Conservation (phyloP, 2,329 filamentous ascomycete genomes). For the Pseudogymnoascus sp. region DNA sequence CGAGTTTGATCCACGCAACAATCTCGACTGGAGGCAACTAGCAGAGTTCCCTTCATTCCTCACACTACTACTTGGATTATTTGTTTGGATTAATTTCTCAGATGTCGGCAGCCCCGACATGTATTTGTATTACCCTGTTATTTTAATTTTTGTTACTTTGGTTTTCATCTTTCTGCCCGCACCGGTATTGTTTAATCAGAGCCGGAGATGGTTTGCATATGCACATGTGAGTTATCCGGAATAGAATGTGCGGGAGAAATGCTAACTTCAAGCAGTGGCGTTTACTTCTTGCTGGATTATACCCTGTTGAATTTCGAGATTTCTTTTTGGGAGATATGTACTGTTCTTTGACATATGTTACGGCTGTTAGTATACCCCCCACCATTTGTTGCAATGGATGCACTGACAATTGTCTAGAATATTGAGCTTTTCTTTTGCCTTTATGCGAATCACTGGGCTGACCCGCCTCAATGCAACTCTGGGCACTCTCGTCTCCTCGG, state of each 20-base stretch:
- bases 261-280: conserved; percentile 58
- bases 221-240: conserved; percentile 59
- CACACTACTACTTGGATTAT: conserved; percentile 67
- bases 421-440: conserved; percentile 91
- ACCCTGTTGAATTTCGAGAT: conserved; percentile 92
- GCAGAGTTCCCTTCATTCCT: conserved; percentile 82
- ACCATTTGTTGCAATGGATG: neutral
- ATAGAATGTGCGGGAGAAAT: neutral
- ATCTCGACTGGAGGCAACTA: conserved; percentile 83
- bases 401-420: conserved; percentile 49
- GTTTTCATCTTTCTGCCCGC: conserved; percentile 69
- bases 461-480: conserved; percentile 75
- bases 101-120: conserved; percentile 56
- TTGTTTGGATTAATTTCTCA: conserved; percentile 85
- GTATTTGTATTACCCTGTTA: conserved; percentile 79
- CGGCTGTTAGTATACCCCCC: conserved; percentile 55
- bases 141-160: conserved; percentile 64
- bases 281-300: conserved; percentile 74
- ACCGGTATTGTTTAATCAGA: conserved; percentile 65
- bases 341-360: conserved; percentile 86
- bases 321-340: conserved; percentile 98
- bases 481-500: conserved; percentile 74
- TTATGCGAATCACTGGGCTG: conserved; percentile 70
- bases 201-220: conserved; percentile 78
- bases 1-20: conserved; percentile 82